Evolutionary conservation across 768 basidiomycete genomes (phyloP).

Genomic region (Boletus huronensis): DNA sequence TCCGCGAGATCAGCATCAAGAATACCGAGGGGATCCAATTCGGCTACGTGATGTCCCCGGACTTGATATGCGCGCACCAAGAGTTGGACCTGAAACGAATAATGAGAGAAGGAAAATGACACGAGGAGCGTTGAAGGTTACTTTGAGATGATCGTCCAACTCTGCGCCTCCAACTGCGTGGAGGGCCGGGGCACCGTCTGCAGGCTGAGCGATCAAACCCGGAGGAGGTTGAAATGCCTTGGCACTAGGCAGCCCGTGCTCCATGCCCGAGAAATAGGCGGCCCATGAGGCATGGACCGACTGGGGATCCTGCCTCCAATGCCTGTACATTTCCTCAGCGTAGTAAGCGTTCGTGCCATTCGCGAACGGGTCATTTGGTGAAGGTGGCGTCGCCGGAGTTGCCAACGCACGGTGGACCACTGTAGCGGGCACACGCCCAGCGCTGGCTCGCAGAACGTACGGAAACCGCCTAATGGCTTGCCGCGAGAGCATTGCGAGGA

Average conservation of each 20-base stretch:
- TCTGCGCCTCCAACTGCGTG: constrained; percentile 67
- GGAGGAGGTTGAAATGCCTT: constrained; percentile 89
- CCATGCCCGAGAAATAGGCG: constrained; percentile 90
- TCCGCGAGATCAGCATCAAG: constrained; percentile 83
- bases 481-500: constrained; percentile 35
- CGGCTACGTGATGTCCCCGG: constrained; percentile 93
- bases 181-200: constrained; percentile 78
- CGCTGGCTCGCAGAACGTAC: constrained; percentile 22
- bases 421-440: constrained; percentile 15
- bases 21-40: constrained; percentile 94
- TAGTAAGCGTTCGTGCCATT: constrained; percentile 96
- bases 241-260: constrained; percentile 74
- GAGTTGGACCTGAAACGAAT: constrained; percentile 75
- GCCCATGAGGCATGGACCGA: constrained; percentile 95
- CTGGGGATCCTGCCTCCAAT: constrained; percentile 85
- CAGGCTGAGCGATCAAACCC: constrained; percentile 59
- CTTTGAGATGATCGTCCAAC: constrained; percentile 93
- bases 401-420: constrained; percentile 39
- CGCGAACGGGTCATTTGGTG: constrained; percentile 82
- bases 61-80: constrained; percentile 99
- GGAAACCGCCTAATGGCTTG: constrained; percentile 37
- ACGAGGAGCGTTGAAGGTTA: constrained; percentile 30
- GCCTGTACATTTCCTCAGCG: constrained; percentile 93
- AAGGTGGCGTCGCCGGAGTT: constrained; percentile 52
- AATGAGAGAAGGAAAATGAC: not conserved